Base-by-base conservation (phyloP, 495 filamentous ascomycete species). In the Daldinia grandis region DNA sequence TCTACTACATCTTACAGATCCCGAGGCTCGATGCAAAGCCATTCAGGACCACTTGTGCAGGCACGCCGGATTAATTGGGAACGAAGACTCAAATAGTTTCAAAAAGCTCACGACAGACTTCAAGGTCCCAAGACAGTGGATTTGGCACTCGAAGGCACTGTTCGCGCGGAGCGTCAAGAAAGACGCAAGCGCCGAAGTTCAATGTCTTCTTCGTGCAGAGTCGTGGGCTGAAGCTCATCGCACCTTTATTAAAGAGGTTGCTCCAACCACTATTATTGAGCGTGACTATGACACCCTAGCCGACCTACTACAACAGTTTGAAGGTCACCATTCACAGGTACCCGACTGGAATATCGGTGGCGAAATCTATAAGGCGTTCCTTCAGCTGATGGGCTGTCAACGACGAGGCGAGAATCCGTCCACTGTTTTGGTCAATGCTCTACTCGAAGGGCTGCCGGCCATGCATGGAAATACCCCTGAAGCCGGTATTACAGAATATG, bases 101-200 rank as follows among this genome's bases (percentile, higher is more conserved):
- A 79, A 78, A 15, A 85, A 85, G 24, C 84, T 96, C 0, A 81
- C 84, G 4, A 72, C 82, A 31, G 84, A 86, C 4, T 86, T 91
- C 51, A 83, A 89, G 58, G 84, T 98, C 56, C 92, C 93, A 4
- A 83, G 83, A 37, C 72, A 81, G 25, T 97, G 93, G 93, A 85
- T 98, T 68, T 94, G 90, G 88, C 88, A 93, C 59, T 92, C 95
- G 28, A 93, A 93, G 81, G 95, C 94, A 4, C 82, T 96, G 7
- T 86, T 92, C 73, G 93, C 92, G 65, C 88, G 93, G 40, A 84
- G 88, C 64, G 86, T 83, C 54, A 85, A 87, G 62, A 82, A 86
- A 30, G 86, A 94, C 73, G 80, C 89, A 21, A 81, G 79, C 19
- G 83, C 84, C 49, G 91, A 97, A 74, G 89, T 93, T 5, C 83